phyloP scores from a whole-genome alignment of 495 filamentous ascomycete genomes.

The Aspergillus ostianus region DNA sequence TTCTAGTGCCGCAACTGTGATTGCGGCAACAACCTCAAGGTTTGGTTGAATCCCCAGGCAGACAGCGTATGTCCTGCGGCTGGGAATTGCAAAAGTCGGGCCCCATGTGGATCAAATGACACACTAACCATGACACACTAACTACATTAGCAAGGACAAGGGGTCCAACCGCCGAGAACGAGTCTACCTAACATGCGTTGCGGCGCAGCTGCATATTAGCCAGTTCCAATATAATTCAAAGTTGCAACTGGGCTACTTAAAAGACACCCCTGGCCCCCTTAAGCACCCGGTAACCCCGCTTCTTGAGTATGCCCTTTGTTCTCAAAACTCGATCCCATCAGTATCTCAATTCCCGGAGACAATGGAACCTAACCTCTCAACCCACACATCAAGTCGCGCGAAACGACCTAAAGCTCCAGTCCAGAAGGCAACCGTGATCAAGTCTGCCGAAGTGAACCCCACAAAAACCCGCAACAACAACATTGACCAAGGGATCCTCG shows the following conservation, averaged over 20 bases:
- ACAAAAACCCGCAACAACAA: conserved; percentile 7
- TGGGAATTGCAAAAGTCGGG: too few species aligned
- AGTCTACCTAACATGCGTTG: background rate
- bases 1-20: too few species aligned
- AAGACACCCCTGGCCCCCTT: background rate
- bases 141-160: too few species aligned
- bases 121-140: too few species aligned
- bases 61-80: too few species aligned
- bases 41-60: too few species aligned
- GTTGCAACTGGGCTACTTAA: background rate
- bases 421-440: conserved; percentile 9
- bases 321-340: background rate
- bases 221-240: background rate
- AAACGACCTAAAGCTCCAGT: background rate
- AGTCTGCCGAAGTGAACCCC: conserved; percentile 2
- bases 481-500: conserved; percentile 19
- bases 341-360: background rate
- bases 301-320: background rate
- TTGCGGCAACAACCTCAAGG: too few species aligned
- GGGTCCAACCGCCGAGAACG: background rate
- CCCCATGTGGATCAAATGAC: too few species aligned
- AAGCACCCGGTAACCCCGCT: too few species aligned
- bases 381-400: background rate
- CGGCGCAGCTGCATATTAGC: background rate
- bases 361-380: conserved; percentile 3